A percentile compares a stretch with the other conserved stretches of the same genome.
These are phyloP conservation scores for Wallacemonas collosoma DNA, from an alignment of 208 protist genomes.

Conservation along the genomic window DNA sequence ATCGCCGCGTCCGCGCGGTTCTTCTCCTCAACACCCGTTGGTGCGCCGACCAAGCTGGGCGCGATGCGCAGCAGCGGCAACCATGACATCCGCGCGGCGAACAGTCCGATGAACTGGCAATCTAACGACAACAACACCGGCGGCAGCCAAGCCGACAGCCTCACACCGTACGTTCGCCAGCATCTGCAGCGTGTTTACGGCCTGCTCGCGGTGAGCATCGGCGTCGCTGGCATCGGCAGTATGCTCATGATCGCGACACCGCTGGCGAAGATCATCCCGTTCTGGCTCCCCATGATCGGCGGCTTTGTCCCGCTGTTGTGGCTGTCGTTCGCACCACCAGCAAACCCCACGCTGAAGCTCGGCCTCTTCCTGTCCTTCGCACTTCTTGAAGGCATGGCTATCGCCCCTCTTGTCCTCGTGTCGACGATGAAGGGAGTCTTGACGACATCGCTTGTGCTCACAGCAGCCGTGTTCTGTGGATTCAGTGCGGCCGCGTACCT, in stretches of 20 bases:
- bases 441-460: constrained; percentile 77
- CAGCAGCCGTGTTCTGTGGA: constrained; percentile 80
- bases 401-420: constrained; percentile 76
- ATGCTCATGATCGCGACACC: constrained; percentile 85
- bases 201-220: constrained; percentile 43
- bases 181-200: constrained; percentile 86
- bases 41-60: not conserved
- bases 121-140: constrained; percentile 26
- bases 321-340: constrained; percentile 78
- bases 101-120: constrained; percentile 48
- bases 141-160: constrained; percentile 62
- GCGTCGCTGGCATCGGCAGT: constrained; percentile 52
- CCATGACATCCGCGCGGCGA: constrained; percentile 38
- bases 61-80: constrained; percentile 16
- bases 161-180: constrained; percentile 81
- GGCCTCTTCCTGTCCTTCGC: constrained; percentile 82
- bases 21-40: constrained; percentile 2
- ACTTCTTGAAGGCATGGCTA: constrained; percentile 80
- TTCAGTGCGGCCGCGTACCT: constrained; percentile 88
- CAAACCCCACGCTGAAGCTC: constrained; percentile 71
- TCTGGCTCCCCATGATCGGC: constrained; percentile 82
- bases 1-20: constrained; percentile 1
- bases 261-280: constrained; percentile 68
- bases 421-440: constrained; percentile 83
- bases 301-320: constrained; percentile 87